These are phyloP conservation scores for Solanum virginianum DNA, from an alignment of 257 asterid genomes.

Conservation along the genomic window DNA sequence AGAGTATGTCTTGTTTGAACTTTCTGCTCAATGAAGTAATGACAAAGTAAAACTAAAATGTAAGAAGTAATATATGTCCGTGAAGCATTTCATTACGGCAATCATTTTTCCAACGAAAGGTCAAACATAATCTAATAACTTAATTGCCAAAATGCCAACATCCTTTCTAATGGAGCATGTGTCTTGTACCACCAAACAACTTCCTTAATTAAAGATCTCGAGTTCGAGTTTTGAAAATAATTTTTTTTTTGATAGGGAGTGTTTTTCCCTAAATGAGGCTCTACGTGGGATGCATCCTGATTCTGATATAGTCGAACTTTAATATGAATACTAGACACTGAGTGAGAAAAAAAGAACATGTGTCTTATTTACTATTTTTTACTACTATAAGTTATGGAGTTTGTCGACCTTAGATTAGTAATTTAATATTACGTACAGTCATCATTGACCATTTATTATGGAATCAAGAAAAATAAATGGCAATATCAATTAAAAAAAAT, in stretches of 20 bases:
- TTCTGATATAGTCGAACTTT: fast-evolving
- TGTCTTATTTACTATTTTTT: neutral
- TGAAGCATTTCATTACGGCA: neutral
- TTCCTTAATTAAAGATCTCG: too few species aligned
- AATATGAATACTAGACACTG: too few species aligned
- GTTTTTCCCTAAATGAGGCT: too few species aligned
- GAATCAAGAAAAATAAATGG: neutral
- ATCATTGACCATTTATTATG: neutral
- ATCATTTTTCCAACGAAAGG: neutral
- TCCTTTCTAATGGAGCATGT: neutral
- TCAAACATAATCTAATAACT: neutral
- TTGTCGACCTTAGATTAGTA: neutral
- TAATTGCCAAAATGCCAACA: neutral
- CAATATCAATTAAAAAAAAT: neutral
- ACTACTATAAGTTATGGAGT: neutral
- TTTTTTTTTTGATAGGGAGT: too few species aligned
- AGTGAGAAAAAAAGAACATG: neutral
- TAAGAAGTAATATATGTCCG: neutral
- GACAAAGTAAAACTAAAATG: neutral
- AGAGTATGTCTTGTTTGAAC: neutral
- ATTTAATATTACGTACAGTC: neutral
- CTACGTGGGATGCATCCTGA: fast-evolving
- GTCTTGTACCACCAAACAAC: neutral
- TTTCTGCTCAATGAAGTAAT: neutral
- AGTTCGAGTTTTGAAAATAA: too few species aligned